Conservation (phyloP, 495 filamentous ascomycete genomes). For the Penicillium argentinense region DNA sequence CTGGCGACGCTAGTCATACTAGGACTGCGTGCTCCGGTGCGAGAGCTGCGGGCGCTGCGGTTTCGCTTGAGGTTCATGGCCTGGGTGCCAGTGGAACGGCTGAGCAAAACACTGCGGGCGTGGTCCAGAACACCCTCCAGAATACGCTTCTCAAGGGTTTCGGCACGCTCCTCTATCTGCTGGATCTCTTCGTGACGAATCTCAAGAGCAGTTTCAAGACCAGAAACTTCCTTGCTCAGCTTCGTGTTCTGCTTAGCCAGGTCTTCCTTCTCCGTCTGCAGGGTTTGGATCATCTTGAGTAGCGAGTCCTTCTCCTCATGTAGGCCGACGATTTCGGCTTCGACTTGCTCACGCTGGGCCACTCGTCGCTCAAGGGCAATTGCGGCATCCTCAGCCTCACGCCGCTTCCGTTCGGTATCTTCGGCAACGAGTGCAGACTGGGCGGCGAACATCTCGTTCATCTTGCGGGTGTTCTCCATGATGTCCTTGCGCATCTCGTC, state of each 20-base stretch:
- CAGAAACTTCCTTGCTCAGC: constrained; percentile 78
- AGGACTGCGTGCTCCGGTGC: constrained; percentile 35
- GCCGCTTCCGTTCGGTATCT: constrained; percentile 76
- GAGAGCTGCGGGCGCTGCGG: constrained; percentile 43
- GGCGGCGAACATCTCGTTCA: constrained; percentile 78
- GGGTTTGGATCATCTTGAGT: constrained; percentile 53
- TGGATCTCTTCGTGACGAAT: constrained; percentile 89
- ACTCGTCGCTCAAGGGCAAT: constrained; percentile 74
- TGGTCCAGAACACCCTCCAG: constrained; percentile 95
- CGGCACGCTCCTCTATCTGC: constrained; percentile 82
- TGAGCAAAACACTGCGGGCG: constrained; percentile 79
- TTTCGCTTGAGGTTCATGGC: constrained; percentile 76
- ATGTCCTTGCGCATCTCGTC: constrained; percentile 90
- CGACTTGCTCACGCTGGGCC: constrained; percentile 77
- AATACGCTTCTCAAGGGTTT: constrained; percentile 85
- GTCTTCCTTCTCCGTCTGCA: constrained; percentile 69
- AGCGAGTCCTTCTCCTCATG: constrained; percentile 66
- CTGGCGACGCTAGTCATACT: constrained; percentile 40
- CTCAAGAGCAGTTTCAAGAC: constrained; percentile 82
- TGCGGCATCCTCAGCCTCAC: constrained; percentile 77
- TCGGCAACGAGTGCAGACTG: constrained; percentile 78
- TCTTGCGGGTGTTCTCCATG: constrained; percentile 76
- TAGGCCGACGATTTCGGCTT: constrained; percentile 64
- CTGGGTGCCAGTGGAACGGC: constrained; percentile 44
- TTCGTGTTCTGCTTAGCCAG: constrained; percentile 70